These are phyloP conservation scores for Chiua sp. DNA, from an alignment of 1,284 basidiomycete species.

Conservation along the genomic window DNA sequence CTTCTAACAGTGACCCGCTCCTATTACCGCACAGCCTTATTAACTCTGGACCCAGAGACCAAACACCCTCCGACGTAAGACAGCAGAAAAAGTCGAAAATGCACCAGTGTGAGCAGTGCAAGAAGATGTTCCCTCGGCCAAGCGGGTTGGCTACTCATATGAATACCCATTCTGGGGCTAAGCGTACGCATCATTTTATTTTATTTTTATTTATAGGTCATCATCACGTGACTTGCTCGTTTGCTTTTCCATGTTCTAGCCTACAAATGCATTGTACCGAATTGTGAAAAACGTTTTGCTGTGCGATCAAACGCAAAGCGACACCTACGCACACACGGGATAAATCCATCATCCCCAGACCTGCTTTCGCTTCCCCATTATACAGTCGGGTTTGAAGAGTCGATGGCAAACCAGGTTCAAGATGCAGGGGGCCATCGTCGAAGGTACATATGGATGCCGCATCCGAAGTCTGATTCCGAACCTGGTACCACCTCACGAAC, in stretches of 20 bases:
- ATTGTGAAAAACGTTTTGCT: slow-evolving; percentile 59
- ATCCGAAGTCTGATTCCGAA: too few species aligned
- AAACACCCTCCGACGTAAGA: slow-evolving; percentile 11
- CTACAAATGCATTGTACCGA: slow-evolving; percentile 52
- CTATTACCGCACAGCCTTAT: slow-evolving; percentile 14
- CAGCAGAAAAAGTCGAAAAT: slow-evolving; percentile 52
- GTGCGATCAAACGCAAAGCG: slow-evolving; percentile 68
- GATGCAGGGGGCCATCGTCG: slow-evolving; percentile 44
- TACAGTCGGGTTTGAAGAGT: slow-evolving; percentile 51
- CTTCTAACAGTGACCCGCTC: slow-evolving; percentile 9
- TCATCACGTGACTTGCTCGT: slow-evolving; percentile 14
- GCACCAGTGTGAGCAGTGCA: slow-evolving; percentile 58
- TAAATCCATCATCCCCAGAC: slow-evolving; percentile 35
- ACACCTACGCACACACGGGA: slow-evolving; percentile 60
- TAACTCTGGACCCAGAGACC: slow-evolving; percentile 12
- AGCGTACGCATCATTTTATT: slow-evolving; percentile 52
- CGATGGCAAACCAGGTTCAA: slow-evolving; percentile 48
- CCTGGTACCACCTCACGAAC: slow-evolving; percentile 35
- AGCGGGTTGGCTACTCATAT: slow-evolving; percentile 69
- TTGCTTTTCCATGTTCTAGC: slow-evolving; percentile 40
- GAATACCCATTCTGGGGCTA: slow-evolving; percentile 68
- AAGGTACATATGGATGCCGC: slow-evolving; percentile 50
- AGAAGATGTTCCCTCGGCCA: slow-evolving; percentile 65
- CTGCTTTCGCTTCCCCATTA: slow-evolving; percentile 37
- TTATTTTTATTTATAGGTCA: too few species aligned